phyloP scores from a whole-genome alignment of 2,329 filamentous ascomycete genomes.

The Aspergillus chevalieri region DNA sequence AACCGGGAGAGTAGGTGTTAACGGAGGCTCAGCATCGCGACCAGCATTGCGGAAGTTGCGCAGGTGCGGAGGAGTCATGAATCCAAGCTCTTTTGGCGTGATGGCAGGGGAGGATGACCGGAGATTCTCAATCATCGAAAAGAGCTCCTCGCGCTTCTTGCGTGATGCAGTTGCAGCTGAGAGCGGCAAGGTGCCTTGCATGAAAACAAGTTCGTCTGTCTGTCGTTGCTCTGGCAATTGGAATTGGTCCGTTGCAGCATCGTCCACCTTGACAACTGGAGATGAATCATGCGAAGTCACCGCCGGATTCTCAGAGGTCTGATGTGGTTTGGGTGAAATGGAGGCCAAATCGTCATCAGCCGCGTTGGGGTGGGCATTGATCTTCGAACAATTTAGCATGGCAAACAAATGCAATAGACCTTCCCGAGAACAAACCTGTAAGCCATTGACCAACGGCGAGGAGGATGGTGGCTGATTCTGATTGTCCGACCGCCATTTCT shows the following conservation, averaged over 20 bases:
- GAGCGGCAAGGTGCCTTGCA: slow-evolving; percentile 55
- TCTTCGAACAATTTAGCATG: neutral
- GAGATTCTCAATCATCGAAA: slow-evolving; percentile 63
- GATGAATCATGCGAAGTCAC: slow-evolving; percentile 20
- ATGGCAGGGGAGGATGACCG: slow-evolving; percentile 41
- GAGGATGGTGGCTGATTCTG: slow-evolving; percentile 46
- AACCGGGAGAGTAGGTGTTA: slow-evolving; percentile 39
- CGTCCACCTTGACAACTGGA: slow-evolving; percentile 16
- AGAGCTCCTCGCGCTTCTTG: slow-evolving; percentile 58
- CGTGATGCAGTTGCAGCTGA: slow-evolving; percentile 56
- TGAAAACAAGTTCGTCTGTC: slow-evolving; percentile 61
- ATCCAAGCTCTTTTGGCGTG: slow-evolving; percentile 21
- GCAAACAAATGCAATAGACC: neutral
- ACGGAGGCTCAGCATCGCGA: slow-evolving; percentile 22
- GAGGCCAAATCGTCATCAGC: neutral
- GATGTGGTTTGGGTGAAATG: slow-evolving; percentile 9
- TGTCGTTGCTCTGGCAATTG: slow-evolving; percentile 32
- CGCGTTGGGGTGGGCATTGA: neutral
- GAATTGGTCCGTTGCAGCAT: slow-evolving; percentile 4
- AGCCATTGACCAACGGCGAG: slow-evolving; percentile 34
- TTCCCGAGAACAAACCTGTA: slow-evolving; percentile 13
- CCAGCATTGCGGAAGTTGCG: slow-evolving; percentile 20
- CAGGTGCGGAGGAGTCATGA: slow-evolving; percentile 24
- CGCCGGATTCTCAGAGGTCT: slow-evolving; percentile 7
- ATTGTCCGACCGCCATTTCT: slow-evolving; percentile 52